These are phyloP conservation scores for Fusarium sp. DNA, from an alignment of 2,329 filamentous ascomycete genomes.

Conservation along the genomic window DNA sequence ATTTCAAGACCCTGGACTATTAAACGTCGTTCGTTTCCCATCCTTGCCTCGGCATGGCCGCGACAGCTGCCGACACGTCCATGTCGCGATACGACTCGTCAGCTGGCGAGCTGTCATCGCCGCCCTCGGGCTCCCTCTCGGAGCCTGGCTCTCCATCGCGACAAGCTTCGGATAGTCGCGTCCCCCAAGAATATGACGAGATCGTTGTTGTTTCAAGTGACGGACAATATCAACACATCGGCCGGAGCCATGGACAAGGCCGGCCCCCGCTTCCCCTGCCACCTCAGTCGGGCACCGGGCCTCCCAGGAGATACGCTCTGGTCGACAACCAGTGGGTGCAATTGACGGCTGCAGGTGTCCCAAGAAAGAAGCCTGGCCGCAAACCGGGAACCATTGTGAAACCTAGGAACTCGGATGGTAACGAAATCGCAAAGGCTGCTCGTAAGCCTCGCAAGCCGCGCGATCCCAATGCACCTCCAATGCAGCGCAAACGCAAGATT, in stretches of 20 bases:
- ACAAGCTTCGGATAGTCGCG: conserved; percentile 43
- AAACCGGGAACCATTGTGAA: conserved; percentile 70
- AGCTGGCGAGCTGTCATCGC: conserved; percentile 62
- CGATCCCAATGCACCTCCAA: conserved; percentile 68
- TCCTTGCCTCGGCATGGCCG: conserved; percentile 41
- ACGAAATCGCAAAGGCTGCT: conserved; percentile 55
- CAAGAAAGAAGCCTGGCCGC: conserved; percentile 73
- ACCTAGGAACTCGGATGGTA: conserved; percentile 54
- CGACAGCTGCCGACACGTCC: conserved; percentile 47
- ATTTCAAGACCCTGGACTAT: conserved; percentile 14
- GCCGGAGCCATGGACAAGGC: conserved; percentile 30
- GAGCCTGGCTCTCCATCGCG: conserved; percentile 61
- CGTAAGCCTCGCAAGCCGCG: conserved; percentile 67
- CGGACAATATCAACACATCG: conserved; percentile 39
- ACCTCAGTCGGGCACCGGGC: conserved; percentile 35
- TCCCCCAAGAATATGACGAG: conserved; percentile 58
- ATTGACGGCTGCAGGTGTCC: conserved; percentile 68
- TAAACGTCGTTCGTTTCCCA: conserved; percentile 9
- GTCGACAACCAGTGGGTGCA: conserved; percentile 58
- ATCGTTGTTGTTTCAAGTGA: conserved; percentile 58
- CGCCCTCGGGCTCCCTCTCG: conserved; percentile 62
- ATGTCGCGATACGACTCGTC: conserved; percentile 60
- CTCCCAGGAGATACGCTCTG: conserved; percentile 48
- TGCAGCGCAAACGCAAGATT: conserved; percentile 67
- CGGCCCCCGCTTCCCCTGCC: conserved; percentile 40